Evolutionary conservation across 768 basidiomycete species (phyloP).

Genomic region (Leccinellum albellum): DNA sequence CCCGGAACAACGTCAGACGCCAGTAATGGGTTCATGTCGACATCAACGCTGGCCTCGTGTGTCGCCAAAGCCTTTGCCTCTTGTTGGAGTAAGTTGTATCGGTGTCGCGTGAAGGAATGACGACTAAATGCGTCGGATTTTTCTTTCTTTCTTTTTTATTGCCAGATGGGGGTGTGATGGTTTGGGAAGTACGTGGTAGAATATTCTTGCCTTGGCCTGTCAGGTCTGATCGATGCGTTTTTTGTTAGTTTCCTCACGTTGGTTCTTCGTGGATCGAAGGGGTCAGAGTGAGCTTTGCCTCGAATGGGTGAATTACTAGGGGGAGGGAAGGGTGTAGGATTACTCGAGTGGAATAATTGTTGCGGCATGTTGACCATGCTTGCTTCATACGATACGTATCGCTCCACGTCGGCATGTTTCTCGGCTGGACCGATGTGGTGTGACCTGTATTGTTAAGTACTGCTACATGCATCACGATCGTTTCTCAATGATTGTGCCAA

Average conservation of each 20-base stretch:
- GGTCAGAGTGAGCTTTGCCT: neutral
- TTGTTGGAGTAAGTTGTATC: conserved; percentile 1
- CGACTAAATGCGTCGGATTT: neutral
- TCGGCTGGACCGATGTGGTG: neutral
- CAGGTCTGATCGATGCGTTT: neutral
- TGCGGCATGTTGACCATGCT: neutral
- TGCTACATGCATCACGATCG: neutral
- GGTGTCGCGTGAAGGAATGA: neutral
- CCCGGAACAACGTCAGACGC: conserved; percentile 35
- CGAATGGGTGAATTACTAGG: neutral
- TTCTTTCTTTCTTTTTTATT: neutral
- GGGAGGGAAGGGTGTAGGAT: neutral
- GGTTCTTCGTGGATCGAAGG: neutral
- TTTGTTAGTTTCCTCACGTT: neutral
- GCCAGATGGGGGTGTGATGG: neutral
- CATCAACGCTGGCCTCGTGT: conserved; percentile 55
- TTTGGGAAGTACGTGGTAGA: neutral
- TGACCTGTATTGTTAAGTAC: neutral
- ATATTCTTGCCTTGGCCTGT: neutral
- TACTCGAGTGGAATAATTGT: neutral
- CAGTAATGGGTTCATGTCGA: conserved; percentile 51
- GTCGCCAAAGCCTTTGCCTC: conserved; percentile 39
- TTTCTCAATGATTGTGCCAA: neutral
- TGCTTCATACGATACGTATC: neutral
- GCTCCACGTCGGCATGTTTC: neutral